Evolutionary conservation across 352 stramenopile species (phyloP).

Genomic region (Globisporangium iwayamae): DNA sequence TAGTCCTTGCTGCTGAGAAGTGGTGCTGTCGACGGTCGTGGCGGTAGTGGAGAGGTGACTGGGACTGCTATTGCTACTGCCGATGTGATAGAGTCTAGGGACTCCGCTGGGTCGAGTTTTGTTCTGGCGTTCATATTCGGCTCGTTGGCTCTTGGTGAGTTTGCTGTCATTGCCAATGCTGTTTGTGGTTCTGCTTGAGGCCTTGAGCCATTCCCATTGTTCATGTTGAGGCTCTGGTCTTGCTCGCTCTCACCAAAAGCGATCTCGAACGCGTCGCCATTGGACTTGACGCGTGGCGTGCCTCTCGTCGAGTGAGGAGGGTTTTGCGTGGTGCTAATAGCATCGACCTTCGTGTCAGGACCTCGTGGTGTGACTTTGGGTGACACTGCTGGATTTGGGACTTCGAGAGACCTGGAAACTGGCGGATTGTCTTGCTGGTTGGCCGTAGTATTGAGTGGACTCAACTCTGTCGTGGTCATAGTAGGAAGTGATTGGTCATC

Average conservation of each 20-base stretch:
- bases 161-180: neutral
- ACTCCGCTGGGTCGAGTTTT: neutral
- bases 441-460: neutral
- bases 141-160: neutral
- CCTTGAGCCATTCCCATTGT: neutral
- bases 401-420: neutral
- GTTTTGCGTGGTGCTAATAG: neutral
- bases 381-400: neutral
- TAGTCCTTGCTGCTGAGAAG: constrained; percentile 16
- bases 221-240: neutral
- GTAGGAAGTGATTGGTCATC: too few species aligned
- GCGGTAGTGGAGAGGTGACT: too few species aligned
- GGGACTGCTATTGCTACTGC: neutral
- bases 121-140: neutral
- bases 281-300: neutral
- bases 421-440: neutral
- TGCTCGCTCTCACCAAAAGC: constrained; percentile 14
- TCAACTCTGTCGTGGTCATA: neutral
- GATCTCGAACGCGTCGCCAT: constrained; percentile 12
- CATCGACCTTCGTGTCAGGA: neutral
- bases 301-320: neutral
- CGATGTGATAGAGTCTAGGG: neutral
- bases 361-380: neutral
- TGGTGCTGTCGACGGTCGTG: neutral
- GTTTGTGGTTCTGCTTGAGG: neutral